Evolutionary conservation across 305 asterid species (phyloP), one percentile per base, ranked within the genome.

Genomic region (Lippia alba): DNA sequence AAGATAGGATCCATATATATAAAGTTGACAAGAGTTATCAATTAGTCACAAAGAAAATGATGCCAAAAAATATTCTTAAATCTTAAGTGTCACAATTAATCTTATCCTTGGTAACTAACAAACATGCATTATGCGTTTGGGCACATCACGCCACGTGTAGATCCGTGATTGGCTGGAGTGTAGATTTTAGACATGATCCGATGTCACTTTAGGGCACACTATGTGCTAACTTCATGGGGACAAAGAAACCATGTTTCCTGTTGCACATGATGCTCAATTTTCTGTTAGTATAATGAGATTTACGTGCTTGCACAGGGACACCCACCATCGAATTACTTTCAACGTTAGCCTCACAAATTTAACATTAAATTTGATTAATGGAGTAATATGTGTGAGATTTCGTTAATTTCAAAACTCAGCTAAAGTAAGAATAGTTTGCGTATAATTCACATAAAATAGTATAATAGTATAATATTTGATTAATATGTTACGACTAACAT

Each of bases 191-290:
- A 67, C 67, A 70, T 14, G 20, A 11, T 44, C 49, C 64, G 83
- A 53, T 50, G 50, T 49, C 17, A 54, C 83, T 72, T 75, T 82
- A 73, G 79, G 87, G 74, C 74, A 81, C 81, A 73, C 59, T 46
- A 50, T 19, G 58, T 80, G 80, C 74, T 62, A 16, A 64, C 9
- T 54, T 61, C 14, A 48, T 40, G 84, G 86, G 67, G 81, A 84
- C 88, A 81, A 81, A 73, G 79, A 81, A 77, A 81, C 84, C 78
- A 79, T 46, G 12, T 80, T 58, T 19, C 19, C 79, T 80, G 75
- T 80, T 76, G 66, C 20, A 53, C 48, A 64, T 48, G 64, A 66
- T 78, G 66, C 10, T 58, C 69, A 65, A 45, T 70, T 56, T 73
- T 69, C 44, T 79, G 49, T 58, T 63, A 34, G 15, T 66, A 53